A percentile compares a stretch with the other conserved stretches of the same genome.
These are phyloP conservation scores for Coleophoma eucalyptorum DNA, from an alignment of 2,329 filamentous ascomycete genomes.

Conservation along the genomic window DNA sequence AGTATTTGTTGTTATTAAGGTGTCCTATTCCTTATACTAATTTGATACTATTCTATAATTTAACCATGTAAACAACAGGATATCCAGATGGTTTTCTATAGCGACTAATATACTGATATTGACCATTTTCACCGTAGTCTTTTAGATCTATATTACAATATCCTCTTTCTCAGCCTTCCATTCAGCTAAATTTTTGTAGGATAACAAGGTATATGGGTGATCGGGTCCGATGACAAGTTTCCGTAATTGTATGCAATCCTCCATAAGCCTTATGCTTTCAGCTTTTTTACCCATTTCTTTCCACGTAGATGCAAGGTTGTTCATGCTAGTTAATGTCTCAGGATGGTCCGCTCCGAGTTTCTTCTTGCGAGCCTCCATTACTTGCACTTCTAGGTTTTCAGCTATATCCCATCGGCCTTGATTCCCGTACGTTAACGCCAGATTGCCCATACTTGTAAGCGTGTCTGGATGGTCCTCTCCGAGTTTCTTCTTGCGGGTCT, in stretches of 20 bases:
- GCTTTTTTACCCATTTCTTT: conserved; percentile 2
- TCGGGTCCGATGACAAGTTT: conserved; percentile 4
- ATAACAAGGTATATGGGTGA: conserved; percentile 6
- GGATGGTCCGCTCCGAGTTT: conserved; percentile 3
- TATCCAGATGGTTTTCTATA: too few relatives aligned
- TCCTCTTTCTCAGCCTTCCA: conserved; percentile 9
- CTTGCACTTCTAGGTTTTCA: background rate
- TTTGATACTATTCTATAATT: too few relatives aligned
- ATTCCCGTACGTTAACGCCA: conserved; percentile 1
- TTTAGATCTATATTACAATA: conserved; percentile 4
- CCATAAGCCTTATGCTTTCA: conserved; percentile 7
- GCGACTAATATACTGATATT: too few relatives aligned
- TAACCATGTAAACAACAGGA: too few relatives aligned
- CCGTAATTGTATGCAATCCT: conserved; percentile 6
- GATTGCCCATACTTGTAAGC: conserved; percentile 7
- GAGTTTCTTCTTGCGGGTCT: conserved; percentile 1
- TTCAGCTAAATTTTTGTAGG: conserved; percentile 8
- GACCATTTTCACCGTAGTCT: too few relatives aligned
- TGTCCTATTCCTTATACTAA: too few relatives aligned
- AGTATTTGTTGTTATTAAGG: too few relatives aligned
- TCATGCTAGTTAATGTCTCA: conserved; percentile 4
- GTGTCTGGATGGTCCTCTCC: conserved; percentile 2
- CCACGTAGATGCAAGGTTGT: conserved; percentile 5
- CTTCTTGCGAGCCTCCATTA: background rate
- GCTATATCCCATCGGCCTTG: background rate